Evolutionary conservation across 208 protist species (phyloP).

Genomic region (Leishmania gerbilli): DNA sequence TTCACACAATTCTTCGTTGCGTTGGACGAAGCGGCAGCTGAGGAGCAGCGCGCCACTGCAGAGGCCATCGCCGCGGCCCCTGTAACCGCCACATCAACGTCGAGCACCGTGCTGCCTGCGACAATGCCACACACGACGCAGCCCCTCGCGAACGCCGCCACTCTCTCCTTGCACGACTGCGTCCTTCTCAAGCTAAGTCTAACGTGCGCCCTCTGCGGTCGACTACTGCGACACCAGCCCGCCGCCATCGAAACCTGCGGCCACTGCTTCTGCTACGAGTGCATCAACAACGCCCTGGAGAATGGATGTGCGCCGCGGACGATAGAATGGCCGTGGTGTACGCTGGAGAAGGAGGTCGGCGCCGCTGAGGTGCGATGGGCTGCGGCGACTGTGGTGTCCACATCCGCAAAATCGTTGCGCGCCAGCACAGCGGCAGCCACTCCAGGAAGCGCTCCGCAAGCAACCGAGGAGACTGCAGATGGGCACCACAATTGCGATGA

Average conservation of each 20-base stretch:
- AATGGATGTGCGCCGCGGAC: slow-evolving; percentile 43
- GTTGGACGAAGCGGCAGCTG: slow-evolving; percentile 4
- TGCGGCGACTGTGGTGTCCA: not conserved
- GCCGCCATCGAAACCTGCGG: slow-evolving; percentile 69
- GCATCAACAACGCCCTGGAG: slow-evolving; percentile 71
- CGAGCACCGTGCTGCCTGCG: not conserved
- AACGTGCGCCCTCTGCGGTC: slow-evolving; percentile 57
- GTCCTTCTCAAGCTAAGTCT: slow-evolving; percentile 44
- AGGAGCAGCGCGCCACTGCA: not conserved
- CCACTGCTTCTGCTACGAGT: slow-evolving; percentile 75
- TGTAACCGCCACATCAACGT: not conserved
- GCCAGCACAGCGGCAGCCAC: not conserved
- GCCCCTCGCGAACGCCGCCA: not conserved
- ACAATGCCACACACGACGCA: not conserved
- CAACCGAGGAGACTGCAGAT: not conserved
- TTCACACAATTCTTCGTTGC: slow-evolving; percentile 27
- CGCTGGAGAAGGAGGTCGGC: slow-evolving; percentile 1
- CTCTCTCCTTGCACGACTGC: slow-evolving; percentile 21
- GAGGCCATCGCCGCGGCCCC: not conserved
- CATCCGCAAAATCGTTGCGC: not conserved
- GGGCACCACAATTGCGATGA: not conserved
- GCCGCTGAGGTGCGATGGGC: slow-evolving; percentile 16
- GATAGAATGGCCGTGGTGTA: slow-evolving; percentile 39
- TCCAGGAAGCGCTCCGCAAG: not conserved
- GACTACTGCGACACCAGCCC: slow-evolving; percentile 40